A percentile compares a stretch with the other conserved stretches of the same genome.
phyloP scores from a whole-genome alignment of 192 early-diverging fungal species.

The Backusella tuberculispora region DNA sequence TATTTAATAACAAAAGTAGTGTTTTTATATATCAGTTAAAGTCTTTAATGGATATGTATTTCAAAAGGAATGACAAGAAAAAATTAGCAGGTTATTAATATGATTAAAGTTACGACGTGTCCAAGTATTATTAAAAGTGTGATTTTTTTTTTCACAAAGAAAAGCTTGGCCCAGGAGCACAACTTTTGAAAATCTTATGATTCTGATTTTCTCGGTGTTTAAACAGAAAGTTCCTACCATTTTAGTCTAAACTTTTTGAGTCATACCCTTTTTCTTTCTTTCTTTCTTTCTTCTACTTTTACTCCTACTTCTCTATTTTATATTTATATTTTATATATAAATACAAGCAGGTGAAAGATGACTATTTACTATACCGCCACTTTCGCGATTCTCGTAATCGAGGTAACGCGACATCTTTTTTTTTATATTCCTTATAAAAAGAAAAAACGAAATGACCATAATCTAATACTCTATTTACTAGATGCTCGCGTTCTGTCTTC shows the following conservation, averaged over 20 bases:
- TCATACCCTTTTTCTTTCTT: neutral
- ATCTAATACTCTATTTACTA: neutral
- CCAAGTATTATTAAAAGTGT: neutral
- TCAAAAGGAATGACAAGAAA: too few species aligned
- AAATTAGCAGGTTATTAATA: too few species aligned
- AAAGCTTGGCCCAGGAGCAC: neutral
- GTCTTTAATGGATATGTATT: too few species aligned
- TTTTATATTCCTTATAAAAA: too few species aligned
- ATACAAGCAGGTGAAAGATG: constrained; percentile 2
- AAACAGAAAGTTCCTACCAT: neutral
- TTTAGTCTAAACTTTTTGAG: neutral
- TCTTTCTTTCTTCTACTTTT: neutral
- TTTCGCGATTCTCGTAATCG: constrained; percentile 29
- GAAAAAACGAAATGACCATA: neutral
- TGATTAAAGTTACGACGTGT: too few species aligned
- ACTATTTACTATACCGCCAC: constrained; percentile 32
- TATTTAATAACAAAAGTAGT: too few species aligned
- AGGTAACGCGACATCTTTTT: constrained; percentile 11
- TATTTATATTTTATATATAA: too few species aligned
- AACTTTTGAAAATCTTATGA: neutral
- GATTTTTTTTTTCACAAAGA: neutral
- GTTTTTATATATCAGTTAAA: too few species aligned
- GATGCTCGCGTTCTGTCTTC: constrained; percentile 33
- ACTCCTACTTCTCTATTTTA: neutral
- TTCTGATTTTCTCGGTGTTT: constrained; percentile 2